Evolutionary conservation across 257 asterid species (phyloP), one percentile per base, ranked within the genome.

Genomic region (Capsicum pubescens): DNA sequence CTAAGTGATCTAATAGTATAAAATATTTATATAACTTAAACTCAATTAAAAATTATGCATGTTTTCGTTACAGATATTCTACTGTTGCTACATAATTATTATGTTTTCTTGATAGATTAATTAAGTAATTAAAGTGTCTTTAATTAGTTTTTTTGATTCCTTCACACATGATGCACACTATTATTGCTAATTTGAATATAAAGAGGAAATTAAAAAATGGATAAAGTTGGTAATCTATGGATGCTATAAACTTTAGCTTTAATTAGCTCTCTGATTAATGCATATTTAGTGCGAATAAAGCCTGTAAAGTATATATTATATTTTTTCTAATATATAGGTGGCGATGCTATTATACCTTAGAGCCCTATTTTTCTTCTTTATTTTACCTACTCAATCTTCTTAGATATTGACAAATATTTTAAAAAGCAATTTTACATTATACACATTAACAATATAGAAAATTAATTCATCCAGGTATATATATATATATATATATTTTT

Each of bases 211-310:
- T 44, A 46, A 71, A 67, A 77, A 64, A 54, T 77, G 64, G 26
- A 26, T 77, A 77, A 77, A 77, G 81, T 77, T 77, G 48, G 58
- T 76, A 14, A 76, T 76, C 63, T 13, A 74, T 21, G 7, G 54
- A 71, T 76, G 81, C 64, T 76, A 76, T 76, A 76, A 54, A 32
- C 64, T 54, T 77, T 77, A 52, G 46, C 81, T 76, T 76, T 76
- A 66, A 66, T 66, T 66, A 52, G 64, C 81, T 77, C 81, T 77
- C 64, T 77, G 81, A 77, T 77, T 77, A 77, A 77, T 77, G 81
- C 64, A 77, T 77, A 14, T 52, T 77, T 77, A 21, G 81, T 77
- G 81, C 64, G 81, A 54, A 77, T 52, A 77, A 77, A 52, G 81
- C 81, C 81, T 77, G 81, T 77, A 77, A 77, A 77, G 81, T 77